A percentile compares a stretch with the other conserved stretches of the same genome.
phyloP scores from a whole-genome alignment of 768 basidiomycete species.

The Steccherinum ochraceum region DNA sequence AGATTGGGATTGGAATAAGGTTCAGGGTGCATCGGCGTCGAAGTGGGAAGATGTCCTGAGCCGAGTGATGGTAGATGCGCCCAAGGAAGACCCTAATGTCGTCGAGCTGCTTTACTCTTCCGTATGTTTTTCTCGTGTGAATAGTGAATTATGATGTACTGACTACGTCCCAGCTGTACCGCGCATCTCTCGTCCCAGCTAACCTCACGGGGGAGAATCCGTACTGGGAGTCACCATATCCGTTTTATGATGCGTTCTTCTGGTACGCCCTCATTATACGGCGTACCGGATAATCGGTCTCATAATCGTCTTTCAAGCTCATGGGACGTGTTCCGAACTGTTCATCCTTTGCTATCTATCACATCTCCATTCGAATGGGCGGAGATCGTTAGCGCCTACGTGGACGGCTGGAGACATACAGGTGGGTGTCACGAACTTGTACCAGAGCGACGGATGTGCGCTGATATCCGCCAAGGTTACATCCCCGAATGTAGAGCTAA shows the following conservation, averaged over 20 bases:
- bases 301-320: conserved; percentile 28
- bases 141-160: no score
- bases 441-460: no score
- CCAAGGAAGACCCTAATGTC: conserved; percentile 34
- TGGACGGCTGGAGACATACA: conserved; percentile 46
- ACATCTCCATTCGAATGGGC: conserved; percentile 40
- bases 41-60: conserved; percentile 40
- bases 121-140: conserved; percentile 28
- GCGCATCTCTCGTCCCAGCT: conserved; percentile 43
- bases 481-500: conserved; percentile 47
- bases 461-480: no score
- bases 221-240: conserved; percentile 39
- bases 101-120: conserved; percentile 43
- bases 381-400: conserved; percentile 40
- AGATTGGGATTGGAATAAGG: conserved; percentile 37
- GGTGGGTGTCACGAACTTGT: no score
- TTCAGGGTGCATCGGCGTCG: conserved; percentile 30
- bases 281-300: conserved; percentile 2
- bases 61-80: conserved; percentile 29
- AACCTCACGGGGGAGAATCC: conserved; percentile 47
- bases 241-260: conserved; percentile 47
- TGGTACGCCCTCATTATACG: conserved; percentile 26
- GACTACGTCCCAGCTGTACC: conserved; percentile 40
- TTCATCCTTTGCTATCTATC: conserved; percentile 43
- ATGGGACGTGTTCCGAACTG: conserved; percentile 50